A percentile compares a stretch with the other conserved stretches of the same genome.
These are phyloP conservation scores for Trichoderma semiorbis DNA, from an alignment of 2,329 filamentous ascomycete species.

Conservation along the genomic window DNA sequence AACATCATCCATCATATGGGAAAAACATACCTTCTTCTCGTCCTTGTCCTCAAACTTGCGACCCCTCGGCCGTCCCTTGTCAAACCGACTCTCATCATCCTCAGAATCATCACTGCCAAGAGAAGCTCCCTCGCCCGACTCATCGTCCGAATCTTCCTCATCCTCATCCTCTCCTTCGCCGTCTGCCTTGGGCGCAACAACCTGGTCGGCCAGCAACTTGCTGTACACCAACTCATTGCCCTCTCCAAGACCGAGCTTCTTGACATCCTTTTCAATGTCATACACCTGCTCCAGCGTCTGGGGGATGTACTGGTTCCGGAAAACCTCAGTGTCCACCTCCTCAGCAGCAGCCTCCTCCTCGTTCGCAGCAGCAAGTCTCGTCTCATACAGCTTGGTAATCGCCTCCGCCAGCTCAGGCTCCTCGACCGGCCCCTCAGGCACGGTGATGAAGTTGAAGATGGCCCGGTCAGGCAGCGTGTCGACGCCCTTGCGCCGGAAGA, in stretches of 20 bases:
- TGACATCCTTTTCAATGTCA: slow-evolving; percentile 87
- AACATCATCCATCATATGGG: background rate
- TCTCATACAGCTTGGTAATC: slow-evolving; percentile 65
- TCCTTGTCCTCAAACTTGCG: slow-evolving; percentile 91
- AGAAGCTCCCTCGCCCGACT: slow-evolving; percentile 48
- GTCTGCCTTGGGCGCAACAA: slow-evolving; percentile 40
- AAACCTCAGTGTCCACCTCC: slow-evolving; percentile 85
- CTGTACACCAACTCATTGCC: slow-evolving; percentile 79
- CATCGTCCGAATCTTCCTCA: slow-evolving; percentile 42
- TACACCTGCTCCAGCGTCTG: slow-evolving; percentile 95
- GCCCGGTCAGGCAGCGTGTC: slow-evolving; percentile 73
- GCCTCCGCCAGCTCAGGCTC: slow-evolving; percentile 57
- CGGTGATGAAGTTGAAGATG: slow-evolving; percentile 81
- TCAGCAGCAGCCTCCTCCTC: slow-evolving; percentile 55
- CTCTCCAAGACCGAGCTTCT: slow-evolving; percentile 69
- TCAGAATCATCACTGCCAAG: slow-evolving; percentile 43
- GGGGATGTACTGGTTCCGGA: slow-evolving; percentile 93
- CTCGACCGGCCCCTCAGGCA: slow-evolving; percentile 56
- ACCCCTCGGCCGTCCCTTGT: slow-evolving; percentile 68
- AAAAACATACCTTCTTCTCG: slow-evolving; percentile 63
- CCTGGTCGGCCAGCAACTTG: slow-evolving; percentile 72
- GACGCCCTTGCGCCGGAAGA: slow-evolving; percentile 83
- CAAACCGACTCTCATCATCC: slow-evolving; percentile 52
- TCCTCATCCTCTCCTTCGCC: slow-evolving; percentile 39
- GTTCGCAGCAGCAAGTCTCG: slow-evolving; percentile 47